Evolutionary conservation across 495 filamentous ascomycete genomes (phyloP).

Genomic region (Trichoderma gamsii): DNA sequence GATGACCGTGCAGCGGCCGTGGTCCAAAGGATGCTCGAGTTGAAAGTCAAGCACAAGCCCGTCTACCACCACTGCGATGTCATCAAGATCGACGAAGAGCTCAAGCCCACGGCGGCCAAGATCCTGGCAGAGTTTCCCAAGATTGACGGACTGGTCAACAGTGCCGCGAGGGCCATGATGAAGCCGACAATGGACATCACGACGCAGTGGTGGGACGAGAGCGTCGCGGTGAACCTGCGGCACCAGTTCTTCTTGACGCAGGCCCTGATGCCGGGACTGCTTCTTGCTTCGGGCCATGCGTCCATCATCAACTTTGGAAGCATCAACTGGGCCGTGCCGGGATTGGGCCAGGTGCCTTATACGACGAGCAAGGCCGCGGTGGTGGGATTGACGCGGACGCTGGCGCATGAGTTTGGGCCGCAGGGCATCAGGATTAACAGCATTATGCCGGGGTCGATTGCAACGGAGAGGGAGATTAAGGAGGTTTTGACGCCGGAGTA

Average conservation of each 20-base stretch:
- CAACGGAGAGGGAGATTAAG: conserved; percentile 36
- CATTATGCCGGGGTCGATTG: conserved; percentile 41
- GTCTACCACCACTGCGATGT: conserved; percentile 35
- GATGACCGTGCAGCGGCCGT: conserved; percentile 22
- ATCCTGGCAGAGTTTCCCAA: conserved; percentile 26
- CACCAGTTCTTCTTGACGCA: conserved; percentile 41
- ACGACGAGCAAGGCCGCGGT: conserved; percentile 52
- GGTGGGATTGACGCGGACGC: conserved; percentile 49
- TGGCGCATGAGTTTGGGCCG: conserved; percentile 49
- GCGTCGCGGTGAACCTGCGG: conserved; percentile 29
- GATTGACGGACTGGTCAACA: conserved; percentile 37
- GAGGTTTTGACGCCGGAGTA: conserved; percentile 42
- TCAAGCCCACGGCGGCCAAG: conserved; percentile 26
- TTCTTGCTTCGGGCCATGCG: conserved; percentile 23
- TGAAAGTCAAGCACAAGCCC: conserved; percentile 25
- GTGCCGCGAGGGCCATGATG: conserved; percentile 28
- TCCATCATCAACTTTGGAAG: conserved; percentile 55
- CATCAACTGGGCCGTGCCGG: conserved; percentile 46
- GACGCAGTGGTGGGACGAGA: conserved; percentile 24
- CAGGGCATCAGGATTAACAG: conserved; percentile 52
- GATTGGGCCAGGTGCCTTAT: conserved; percentile 42
- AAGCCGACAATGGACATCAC: conserved; percentile 27
- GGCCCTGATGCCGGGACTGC: conserved; percentile 38
- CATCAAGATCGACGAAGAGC: conserved; percentile 27
- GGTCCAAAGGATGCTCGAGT: conserved; percentile 20